Conservation (phyloP, 2,329 filamentous ascomycete genomes). For the Fusarium haematococcum region DNA sequence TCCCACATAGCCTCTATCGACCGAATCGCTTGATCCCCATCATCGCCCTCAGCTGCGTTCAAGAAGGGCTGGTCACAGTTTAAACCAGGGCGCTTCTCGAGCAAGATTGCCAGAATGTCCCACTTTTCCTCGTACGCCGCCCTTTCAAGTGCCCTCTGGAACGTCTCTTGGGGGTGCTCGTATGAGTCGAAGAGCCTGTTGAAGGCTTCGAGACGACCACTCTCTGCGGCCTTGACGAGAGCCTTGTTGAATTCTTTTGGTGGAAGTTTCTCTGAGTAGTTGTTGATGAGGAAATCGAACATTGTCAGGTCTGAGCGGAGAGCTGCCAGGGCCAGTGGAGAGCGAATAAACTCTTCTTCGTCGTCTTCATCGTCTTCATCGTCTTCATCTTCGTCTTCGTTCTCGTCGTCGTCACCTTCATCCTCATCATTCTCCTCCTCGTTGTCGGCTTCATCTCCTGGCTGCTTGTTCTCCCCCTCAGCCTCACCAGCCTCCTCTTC, state of each 20-base stretch:
- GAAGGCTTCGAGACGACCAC: slow-evolving; percentile 54
- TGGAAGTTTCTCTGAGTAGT: slow-evolving; percentile 54
- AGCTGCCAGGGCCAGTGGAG: slow-evolving; percentile 54
- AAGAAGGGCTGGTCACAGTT: slow-evolving; percentile 52
- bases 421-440: background rate
- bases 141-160: slow-evolving; percentile 49
- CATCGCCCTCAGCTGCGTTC: slow-evolving; percentile 44
- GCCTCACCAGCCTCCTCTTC: background rate
- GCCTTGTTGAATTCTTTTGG: slow-evolving; percentile 54
- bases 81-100: slow-evolving; percentile 48
- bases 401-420: background rate
- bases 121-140: slow-evolving; percentile 51
- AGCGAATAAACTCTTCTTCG: slow-evolving; percentile 34
- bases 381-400: background rate
- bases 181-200: slow-evolving; percentile 52
- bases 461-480: background rate
- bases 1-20: slow-evolving; percentile 53
- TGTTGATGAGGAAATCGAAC: slow-evolving; percentile 55
- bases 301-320: slow-evolving; percentile 53
- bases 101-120: slow-evolving; percentile 51
- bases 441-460: slow-evolving; percentile 21
- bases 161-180: slow-evolving; percentile 46
- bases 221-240: slow-evolving; percentile 52
- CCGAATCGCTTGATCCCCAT: slow-evolving; percentile 50
- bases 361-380: background rate